Base-by-base conservation (phyloP, 148 eudicot genomes). In the Chenopodium suecicum region DNA sequence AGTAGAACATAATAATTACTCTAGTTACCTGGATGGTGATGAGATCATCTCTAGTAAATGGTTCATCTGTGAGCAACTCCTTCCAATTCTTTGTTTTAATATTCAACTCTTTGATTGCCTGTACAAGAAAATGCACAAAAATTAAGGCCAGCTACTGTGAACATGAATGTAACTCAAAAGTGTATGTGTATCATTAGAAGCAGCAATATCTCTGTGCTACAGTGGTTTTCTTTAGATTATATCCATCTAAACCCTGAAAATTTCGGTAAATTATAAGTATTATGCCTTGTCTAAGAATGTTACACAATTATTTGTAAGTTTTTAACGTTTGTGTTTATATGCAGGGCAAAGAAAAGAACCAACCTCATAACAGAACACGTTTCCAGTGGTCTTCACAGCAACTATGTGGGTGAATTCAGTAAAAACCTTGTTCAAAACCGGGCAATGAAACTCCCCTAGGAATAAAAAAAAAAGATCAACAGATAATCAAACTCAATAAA, bases 381-480 rank as follows among this genome's bases (percentile, higher is more conserved):
- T 37, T 37, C 41, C 41, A 27, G 95, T 92, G 47, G 95, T 96
- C 90, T 89, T 96, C 73, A 96, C 91, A n/a, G 99, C 98, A 83
- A 96, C 95, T 69, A 96, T 96, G 87, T 96, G 99, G 8, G 99
- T 96, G 83, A 89, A 96, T 81, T 96, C 99, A 12, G 99, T 96
- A 78, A 94, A 96, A 60, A 92, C 98, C 90, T 96, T 94, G 89
- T 94, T 94, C 89, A 96, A 82, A 25, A 96, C 98, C 16, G 99
- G 98, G 85, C 99, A 96, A 73, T 96, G 97, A 86, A 75, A 91
- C 82, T 96, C 98, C 71, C 98, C 99, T 94, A 67, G 50, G 41
- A 37, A n/a, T n/a, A 37, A 37, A 81, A 58, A 34, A 50, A 52
- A 4, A 72, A 54, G 1, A 81, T 12, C n/a, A 52, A 47, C 41